Percentiles rank a stretch among this genome's conserved stretches.
phyloP scores from a whole-genome alignment of 2,329 filamentous ascomycete species.

The Talaromyces sp. region DNA sequence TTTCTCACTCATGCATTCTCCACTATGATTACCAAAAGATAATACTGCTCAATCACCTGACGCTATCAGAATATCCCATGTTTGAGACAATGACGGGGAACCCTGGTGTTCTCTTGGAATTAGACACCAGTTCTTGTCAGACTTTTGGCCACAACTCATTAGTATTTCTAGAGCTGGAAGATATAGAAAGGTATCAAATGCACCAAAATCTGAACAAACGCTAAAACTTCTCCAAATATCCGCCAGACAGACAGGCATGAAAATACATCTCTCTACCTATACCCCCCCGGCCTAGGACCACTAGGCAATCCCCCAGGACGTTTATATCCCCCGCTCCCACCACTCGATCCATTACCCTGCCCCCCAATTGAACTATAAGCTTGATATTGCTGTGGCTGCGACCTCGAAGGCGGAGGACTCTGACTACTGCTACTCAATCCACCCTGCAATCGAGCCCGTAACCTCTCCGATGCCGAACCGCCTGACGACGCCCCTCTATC shows the following conservation, averaged over 20 bases:
- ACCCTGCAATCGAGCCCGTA: slow-evolving; percentile 78
- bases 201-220: background rate
- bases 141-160: background rate
- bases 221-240: background rate
- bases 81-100: background rate
- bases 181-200: background rate
- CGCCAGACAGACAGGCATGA: background rate
- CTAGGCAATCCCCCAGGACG: slow-evolving; percentile 9
- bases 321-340: slow-evolving; percentile 6
- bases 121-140: background rate
- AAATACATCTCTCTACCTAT: background rate
- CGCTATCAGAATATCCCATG: no score
- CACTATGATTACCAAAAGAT: no score
- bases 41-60: no score
- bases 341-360: background rate
- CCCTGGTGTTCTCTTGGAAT: no score
- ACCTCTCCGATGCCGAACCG: slow-evolving; percentile 69
- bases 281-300: slow-evolving; percentile 2
- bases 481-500: slow-evolving; percentile 29
- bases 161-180: background rate
- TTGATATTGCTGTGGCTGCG: slow-evolving; percentile 12
- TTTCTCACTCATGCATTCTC: no score
- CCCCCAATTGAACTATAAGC: slow-evolving; percentile 1
- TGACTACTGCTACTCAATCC: slow-evolving; percentile 42
- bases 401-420: slow-evolving; percentile 20